phyloP scores from a whole-genome alignment of 768 basidiomycete genomes.

The Epithele typhae region DNA sequence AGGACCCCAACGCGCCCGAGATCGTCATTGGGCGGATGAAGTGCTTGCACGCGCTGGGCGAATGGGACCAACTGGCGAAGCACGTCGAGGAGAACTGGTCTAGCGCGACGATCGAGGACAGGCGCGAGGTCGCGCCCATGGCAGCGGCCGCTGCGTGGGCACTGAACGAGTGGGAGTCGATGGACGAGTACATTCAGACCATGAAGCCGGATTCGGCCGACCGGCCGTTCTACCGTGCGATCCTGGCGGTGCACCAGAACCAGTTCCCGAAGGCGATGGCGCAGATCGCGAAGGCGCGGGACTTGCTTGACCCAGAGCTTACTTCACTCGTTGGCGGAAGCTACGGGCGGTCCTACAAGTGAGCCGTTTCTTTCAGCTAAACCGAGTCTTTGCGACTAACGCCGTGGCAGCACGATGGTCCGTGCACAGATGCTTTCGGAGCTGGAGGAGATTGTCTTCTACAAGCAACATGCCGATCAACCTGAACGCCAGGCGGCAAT shows the following conservation, averaged over 20 bases:
- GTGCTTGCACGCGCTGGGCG: slow-evolving; percentile 93
- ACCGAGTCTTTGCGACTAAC: background rate
- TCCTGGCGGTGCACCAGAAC: slow-evolving; percentile 93
- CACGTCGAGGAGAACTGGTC: slow-evolving; percentile 89
- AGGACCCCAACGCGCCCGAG: slow-evolving; percentile 74
- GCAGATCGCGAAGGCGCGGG: slow-evolving; percentile 91
- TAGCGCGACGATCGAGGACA: slow-evolving; percentile 76
- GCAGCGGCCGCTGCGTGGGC: slow-evolving; percentile 98
- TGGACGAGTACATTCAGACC: slow-evolving; percentile 94
- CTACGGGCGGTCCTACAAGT: slow-evolving; percentile 98
- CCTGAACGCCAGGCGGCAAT: slow-evolving; percentile 88
- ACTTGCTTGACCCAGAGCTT: slow-evolving; percentile 86
- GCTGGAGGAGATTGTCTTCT: slow-evolving; percentile 94
- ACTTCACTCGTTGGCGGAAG: slow-evolving; percentile 91
- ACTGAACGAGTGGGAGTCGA: slow-evolving; percentile 93
- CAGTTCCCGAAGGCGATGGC: slow-evolving; percentile 87
- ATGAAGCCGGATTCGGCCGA: slow-evolving; percentile 95
- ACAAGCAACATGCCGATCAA: slow-evolving; percentile 92
- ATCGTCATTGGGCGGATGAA: slow-evolving; percentile 90
- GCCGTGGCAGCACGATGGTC: slow-evolving; percentile 72
- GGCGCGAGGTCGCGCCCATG: slow-evolving; percentile 90
- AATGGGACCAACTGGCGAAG: slow-evolving; percentile 88
- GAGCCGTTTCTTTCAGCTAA: slow-evolving; percentile 26
- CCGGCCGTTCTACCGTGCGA: slow-evolving; percentile 93
- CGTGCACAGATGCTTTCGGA: slow-evolving; percentile 98